Conservation (phyloP, 106 monocot species). For the Dactylorhiza incarnata region DNA sequence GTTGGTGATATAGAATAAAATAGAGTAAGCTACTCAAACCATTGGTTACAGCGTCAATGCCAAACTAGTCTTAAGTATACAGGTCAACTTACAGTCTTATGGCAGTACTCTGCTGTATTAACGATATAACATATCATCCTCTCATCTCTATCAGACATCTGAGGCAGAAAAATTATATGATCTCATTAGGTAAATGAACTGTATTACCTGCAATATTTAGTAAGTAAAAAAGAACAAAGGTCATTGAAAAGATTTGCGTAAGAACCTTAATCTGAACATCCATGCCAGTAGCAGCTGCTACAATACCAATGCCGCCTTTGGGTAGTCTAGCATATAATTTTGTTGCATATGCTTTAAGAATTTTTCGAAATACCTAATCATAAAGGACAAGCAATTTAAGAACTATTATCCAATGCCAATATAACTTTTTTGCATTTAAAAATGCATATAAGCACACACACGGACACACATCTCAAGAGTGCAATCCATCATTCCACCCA, state of each 20-base stretch:
- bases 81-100: slow-evolving; percentile 65
- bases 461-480: neutral
- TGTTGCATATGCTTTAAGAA: slow-evolving; percentile 91
- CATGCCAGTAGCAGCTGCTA: slow-evolving; percentile 97
- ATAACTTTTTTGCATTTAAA: too few species aligned
- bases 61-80: neutral
- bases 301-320: slow-evolving; percentile 87
- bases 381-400: slow-evolving; percentile 1
- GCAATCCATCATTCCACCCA: neutral
- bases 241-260: neutral
- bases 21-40: neutral
- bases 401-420: neutral
- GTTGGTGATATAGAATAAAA: neutral
- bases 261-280: slow-evolving; percentile 98
- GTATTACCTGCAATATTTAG: neutral
- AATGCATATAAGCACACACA: neutral
- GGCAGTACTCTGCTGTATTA: slow-evolving; percentile 97
- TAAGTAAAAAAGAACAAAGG: slow-evolving; percentile 5
- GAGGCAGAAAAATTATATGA: slow-evolving; percentile 14
- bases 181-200: slow-evolving; percentile 7
- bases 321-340: slow-evolving; percentile 74
- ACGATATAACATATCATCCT: slow-evolving; percentile 97
- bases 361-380: slow-evolving; percentile 91
- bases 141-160: slow-evolving; percentile 96
- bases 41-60: slow-evolving; percentile 1